phyloP scores from a whole-genome alignment of 2,329 filamentous ascomycete genomes.

The Fusarium sp. region DNA sequence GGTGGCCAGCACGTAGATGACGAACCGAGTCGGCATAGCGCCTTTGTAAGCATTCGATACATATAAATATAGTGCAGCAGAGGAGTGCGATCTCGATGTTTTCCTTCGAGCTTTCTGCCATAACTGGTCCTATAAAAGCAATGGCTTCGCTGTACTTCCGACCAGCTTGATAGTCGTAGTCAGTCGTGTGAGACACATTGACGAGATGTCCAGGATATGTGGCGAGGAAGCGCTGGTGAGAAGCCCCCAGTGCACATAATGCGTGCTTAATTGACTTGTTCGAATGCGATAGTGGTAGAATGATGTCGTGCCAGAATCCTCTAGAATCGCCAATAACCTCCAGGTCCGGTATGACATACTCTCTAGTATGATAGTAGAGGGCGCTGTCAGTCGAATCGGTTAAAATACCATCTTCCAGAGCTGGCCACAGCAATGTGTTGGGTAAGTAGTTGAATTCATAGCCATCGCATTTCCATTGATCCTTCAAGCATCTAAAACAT shows the following conservation, averaged over 20 bases:
- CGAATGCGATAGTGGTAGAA: slow-evolving; percentile 13
- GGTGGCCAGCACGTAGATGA: slow-evolving; percentile 40
- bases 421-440: neutral
- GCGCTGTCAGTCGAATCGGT: slow-evolving; percentile 1
- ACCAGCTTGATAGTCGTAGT: slow-evolving; percentile 27
- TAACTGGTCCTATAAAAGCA: slow-evolving; percentile 35
- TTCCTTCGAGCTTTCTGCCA: slow-evolving; percentile 20
- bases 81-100: slow-evolving; percentile 39
- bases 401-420: neutral
- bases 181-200: neutral
- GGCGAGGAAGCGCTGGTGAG: slow-evolving; percentile 10
- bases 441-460: slow-evolving; percentile 9
- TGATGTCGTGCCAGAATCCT: slow-evolving; percentile 20
- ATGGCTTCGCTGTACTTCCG: slow-evolving; percentile 47
- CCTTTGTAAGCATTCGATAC: slow-evolving; percentile 41
- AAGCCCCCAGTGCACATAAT: slow-evolving; percentile 17
- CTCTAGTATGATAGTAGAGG: slow-evolving; percentile 9
- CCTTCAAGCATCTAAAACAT: slow-evolving; percentile 24
- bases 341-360: slow-evolving; percentile 3
- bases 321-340: neutral
- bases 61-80: slow-evolving; percentile 48
- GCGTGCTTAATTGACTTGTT: slow-evolving; percentile 8
- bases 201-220: neutral
- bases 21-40: slow-evolving; percentile 44
- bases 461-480: slow-evolving; percentile 35